Conservation (phyloP, 176 grass and related monocot genomes). For the Coix lacrymajobi region DNA sequence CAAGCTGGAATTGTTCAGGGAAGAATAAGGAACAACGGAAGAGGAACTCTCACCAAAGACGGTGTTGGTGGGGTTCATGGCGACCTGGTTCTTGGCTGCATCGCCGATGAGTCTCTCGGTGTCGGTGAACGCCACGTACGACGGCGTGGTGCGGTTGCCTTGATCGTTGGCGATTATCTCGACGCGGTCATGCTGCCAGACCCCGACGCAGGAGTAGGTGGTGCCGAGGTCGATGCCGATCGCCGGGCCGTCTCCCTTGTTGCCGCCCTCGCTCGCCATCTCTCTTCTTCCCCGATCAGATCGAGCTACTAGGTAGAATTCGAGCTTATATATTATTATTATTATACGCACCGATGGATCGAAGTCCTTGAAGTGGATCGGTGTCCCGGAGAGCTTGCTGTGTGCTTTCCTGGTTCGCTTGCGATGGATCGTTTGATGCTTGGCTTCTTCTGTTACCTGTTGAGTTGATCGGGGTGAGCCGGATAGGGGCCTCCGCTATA, state of each 20-base stretch:
- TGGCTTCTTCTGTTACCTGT: not conserved
- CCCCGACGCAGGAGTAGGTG: slow-evolving; percentile 82
- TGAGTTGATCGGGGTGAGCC: not conserved
- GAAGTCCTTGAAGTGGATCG: too few species aligned
- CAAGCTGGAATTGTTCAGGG: not conserved
- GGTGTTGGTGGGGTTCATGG: slow-evolving; percentile 91
- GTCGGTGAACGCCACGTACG: slow-evolving; percentile 78
- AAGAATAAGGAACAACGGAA: not conserved
- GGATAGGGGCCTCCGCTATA: not conserved
- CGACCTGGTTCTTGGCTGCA: slow-evolving; percentile 91
- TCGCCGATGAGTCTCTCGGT: slow-evolving; percentile 77
- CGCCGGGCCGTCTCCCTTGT: slow-evolving; percentile 57
- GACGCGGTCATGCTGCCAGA: slow-evolving; percentile 79
- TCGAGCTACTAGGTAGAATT: not conserved
- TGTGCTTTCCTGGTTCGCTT: not conserved
- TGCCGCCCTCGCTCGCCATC: slow-evolving; percentile 26
- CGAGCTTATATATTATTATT: not conserved
- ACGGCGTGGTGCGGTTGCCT: slow-evolving; percentile 85
- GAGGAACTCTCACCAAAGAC: slow-evolving; percentile 40
- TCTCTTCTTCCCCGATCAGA: not conserved
- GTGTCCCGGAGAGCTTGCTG: not conserved
- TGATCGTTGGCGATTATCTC: slow-evolving; percentile 98
- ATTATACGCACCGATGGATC: too few species aligned
- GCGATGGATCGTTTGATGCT: not conserved
- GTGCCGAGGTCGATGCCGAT: slow-evolving; percentile 94